phyloP scores from a whole-genome alignment of 106 monocot genomes.

The Amphibolis antarctica region DNA sequence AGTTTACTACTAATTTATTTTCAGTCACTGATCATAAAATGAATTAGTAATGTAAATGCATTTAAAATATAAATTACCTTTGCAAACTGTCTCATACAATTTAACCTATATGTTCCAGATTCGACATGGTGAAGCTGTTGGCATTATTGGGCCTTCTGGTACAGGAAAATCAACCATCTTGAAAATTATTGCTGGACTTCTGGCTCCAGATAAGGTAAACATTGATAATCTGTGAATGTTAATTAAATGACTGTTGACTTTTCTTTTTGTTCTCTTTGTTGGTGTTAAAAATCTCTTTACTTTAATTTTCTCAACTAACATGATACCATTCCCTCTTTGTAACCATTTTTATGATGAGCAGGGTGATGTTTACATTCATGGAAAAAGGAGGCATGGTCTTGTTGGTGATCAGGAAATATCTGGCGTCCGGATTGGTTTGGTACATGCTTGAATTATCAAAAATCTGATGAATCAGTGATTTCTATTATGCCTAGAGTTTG shows the following conservation, averaged over 20 bases:
- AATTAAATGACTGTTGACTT: not conserved
- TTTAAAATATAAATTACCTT: not conserved
- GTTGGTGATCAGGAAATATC: conserved; percentile 84
- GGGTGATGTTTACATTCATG: conserved; percentile 87
- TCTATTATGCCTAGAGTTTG: no score
- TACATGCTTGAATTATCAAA: conserved; percentile 9
- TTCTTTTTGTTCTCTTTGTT: not conserved
- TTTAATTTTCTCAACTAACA: not conserved
- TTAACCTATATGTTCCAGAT: conserved; percentile 28
- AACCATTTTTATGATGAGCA: conserved; percentile 13
- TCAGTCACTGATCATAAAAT: no score
- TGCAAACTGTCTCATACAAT: not conserved
- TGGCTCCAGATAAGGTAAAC: conserved; percentile 79
- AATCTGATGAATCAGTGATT: no score
- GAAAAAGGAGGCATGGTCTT: conserved; percentile 69
- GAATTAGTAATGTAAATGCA: no score
- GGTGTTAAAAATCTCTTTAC: not conserved
- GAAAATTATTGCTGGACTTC: conserved; percentile 94
- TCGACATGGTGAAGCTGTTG: conserved; percentile 97
- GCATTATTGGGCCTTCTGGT: conserved; percentile 96
- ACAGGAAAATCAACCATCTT: conserved; percentile 94
- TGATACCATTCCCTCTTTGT: not conserved
- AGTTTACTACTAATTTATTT: no score
- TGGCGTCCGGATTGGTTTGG: conserved; percentile 90
- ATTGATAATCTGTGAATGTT: not conserved